Conservation (phyloP, 1,284 basidiomycete species). For the Boletellus deceptivus region DNA sequence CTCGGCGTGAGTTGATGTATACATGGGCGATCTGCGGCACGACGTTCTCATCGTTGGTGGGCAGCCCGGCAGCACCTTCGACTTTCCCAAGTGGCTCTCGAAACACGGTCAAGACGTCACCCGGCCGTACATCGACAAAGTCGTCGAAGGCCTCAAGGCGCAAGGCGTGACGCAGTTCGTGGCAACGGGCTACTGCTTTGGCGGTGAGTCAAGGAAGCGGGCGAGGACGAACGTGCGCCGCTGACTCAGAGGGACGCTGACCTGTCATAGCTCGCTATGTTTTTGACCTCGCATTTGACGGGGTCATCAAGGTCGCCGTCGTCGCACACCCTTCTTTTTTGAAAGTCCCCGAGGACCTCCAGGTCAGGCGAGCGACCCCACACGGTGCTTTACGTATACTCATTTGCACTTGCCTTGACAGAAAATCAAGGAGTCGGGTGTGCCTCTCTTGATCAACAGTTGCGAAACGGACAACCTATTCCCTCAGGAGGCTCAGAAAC, state of each 20-base stretch:
- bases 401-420: constrained; percentile 9
- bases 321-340: constrained; percentile 71
- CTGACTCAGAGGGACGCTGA: not conserved
- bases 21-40: not conserved
- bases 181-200: constrained; percentile 71
- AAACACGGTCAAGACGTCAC: constrained; percentile 47
- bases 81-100: constrained; percentile 49
- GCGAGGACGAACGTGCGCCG: not conserved
- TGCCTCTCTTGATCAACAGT: constrained; percentile 45
- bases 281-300: constrained; percentile 69
- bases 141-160: constrained; percentile 55
- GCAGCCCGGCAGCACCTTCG: constrained; percentile 29
- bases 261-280: constrained; percentile 47
- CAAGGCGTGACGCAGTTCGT: constrained; percentile 58
- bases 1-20: constrained; percentile 11
- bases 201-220: constrained; percentile 42
- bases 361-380: not conserved
- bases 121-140: constrained; percentile 54
- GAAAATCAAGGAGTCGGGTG: constrained; percentile 33
- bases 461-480: constrained; percentile 39
- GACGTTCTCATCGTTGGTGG: not conserved
- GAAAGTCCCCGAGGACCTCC: constrained; percentile 39
- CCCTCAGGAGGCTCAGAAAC: constrained; percentile 27
- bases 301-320: constrained; percentile 51
- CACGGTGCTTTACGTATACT: not conserved